Percentiles rank a stretch among this genome's conserved stretches.
These are phyloP conservation scores for Myriosclerotinia duriaeana DNA, from an alignment of 2,329 filamentous ascomycete genomes.

Conservation along the genomic window DNA sequence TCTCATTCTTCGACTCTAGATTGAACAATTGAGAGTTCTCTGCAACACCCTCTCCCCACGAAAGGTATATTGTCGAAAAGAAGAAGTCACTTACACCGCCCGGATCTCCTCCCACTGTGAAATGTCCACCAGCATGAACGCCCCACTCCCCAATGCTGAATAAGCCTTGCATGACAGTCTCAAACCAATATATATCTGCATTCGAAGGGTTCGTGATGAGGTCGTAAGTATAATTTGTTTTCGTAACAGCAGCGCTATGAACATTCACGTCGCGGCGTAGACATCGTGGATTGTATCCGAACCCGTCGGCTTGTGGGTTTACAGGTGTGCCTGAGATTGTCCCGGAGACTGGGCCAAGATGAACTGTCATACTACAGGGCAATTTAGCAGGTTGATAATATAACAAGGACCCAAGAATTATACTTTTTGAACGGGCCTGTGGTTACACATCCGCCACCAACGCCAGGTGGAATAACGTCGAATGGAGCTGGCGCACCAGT, in stretches of 20 bases:
- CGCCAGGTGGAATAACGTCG: conserved; percentile 45
- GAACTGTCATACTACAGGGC: conserved; percentile 39
- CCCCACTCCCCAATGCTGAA: conserved; percentile 39
- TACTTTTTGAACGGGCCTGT: conserved; percentile 48
- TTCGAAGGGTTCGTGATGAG: conserved; percentile 42
- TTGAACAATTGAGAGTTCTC: too few relatives aligned
- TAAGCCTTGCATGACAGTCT: conserved; percentile 47
- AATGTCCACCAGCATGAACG: conserved; percentile 46
- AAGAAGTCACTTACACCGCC: conserved; percentile 39
- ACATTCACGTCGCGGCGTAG: conserved; percentile 46
- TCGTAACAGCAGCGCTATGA: conserved; percentile 42
- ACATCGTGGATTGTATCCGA: conserved; percentile 46
- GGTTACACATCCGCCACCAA: conserved; percentile 56
- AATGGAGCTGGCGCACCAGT: conserved; percentile 26
- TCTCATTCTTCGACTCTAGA: too few relatives aligned
- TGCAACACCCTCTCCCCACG: too few relatives aligned
- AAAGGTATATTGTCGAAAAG: not conserved
- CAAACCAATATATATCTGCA: conserved; percentile 45
- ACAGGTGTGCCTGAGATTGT: conserved; percentile 39
- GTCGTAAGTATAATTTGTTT: conserved; percentile 42
- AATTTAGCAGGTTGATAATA: not conserved
- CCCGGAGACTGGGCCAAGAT: conserved; percentile 49
- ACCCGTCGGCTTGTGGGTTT: conserved; percentile 38
- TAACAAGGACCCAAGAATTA: not conserved
- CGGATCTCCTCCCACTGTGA: conserved; percentile 48